Percentiles rank a stretch among this genome's conserved stretches.
phyloP scores from a whole-genome alignment of 768 basidiomycete species.

The Phanerodontia chrysosporium region DNA sequence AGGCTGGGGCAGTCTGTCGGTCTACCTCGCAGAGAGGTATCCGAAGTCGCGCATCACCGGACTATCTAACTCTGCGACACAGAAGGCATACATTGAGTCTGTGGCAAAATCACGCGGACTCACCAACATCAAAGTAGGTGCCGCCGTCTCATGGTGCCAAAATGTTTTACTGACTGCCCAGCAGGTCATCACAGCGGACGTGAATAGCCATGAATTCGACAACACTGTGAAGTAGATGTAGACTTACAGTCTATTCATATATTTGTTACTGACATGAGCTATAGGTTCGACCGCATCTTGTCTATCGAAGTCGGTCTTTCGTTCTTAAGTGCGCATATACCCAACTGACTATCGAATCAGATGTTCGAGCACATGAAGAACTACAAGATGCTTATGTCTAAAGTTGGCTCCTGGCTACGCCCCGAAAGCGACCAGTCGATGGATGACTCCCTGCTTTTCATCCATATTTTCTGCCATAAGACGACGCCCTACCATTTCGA shows the following conservation, averaged over 20 bases:
- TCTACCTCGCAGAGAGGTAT: constrained; percentile 69
- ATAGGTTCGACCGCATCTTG: constrained; percentile 67
- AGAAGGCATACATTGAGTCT: constrained; percentile 59
- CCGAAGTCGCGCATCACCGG: constrained; percentile 59
- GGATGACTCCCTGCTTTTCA: constrained; percentile 51
- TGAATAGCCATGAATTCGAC: constrained; percentile 58
- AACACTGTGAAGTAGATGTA: constrained; percentile 38
- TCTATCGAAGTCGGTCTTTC: constrained; percentile 52
- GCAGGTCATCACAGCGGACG: constrained; percentile 65
- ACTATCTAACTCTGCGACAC: constrained; percentile 64
- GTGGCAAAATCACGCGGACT: constrained; percentile 45
- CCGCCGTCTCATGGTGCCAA: not conserved
- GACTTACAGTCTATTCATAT: too few species aligned
- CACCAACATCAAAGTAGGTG: constrained; percentile 47
- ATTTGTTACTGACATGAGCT: too few species aligned
- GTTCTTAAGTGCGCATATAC: not conserved
- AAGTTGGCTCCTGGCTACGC: constrained; percentile 62
- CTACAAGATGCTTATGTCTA: constrained; percentile 55
- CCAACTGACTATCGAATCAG: constrained; percentile 25
- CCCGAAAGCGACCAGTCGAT: constrained; percentile 27
- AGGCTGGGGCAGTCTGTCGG: constrained; percentile 71
- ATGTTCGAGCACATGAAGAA: constrained; percentile 82
- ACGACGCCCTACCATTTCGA: constrained; percentile 66
- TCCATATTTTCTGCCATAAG: constrained; percentile 68
- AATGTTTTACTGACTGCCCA: not conserved